A percentile compares a stretch with the other conserved stretches of the same genome.
These are phyloP conservation scores for Yamadazyma aaseri DNA, from an alignment of 1,139 yeast genomes.

Conservation along the genomic window DNA sequence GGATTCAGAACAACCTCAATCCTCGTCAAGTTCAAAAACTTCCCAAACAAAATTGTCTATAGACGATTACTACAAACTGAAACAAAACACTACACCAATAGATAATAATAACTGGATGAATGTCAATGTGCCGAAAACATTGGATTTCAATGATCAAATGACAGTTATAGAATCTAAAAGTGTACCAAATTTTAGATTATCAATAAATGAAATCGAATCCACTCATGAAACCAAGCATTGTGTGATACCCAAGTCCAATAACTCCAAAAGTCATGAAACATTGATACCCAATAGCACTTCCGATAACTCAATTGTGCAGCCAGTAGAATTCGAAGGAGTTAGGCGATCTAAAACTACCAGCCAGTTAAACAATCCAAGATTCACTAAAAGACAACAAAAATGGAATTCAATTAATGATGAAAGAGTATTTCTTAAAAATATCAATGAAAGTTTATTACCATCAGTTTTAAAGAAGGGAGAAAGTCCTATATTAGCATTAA, in stretches of 20 bases:
- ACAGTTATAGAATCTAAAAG: no score
- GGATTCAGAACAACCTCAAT: background rate
- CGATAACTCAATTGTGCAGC: conserved; percentile 12
- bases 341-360: conserved; percentile 30
- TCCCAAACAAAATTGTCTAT: conserved; percentile 3
- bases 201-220: no score
- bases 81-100: conserved; percentile 4
- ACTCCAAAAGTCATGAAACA: conserved; percentile 13
- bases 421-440: conserved; percentile 27
- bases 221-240: no score
- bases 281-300: conserved; percentile 15
- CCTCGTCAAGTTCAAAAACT: conserved; percentile 1
- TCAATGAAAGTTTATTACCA: conserved; percentile 35
- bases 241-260: conserved; percentile 1
- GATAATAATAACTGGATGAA: conserved; percentile 17
- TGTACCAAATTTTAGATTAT: no score
- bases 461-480: conserved; percentile 35
- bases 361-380: conserved; percentile 14
- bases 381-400: conserved; percentile 20
- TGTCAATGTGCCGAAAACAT: conserved; percentile 1
- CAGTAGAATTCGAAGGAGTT: conserved; percentile 9
- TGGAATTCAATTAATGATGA: conserved; percentile 36
- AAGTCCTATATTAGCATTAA: conserved; percentile 30
- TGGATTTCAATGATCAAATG: no score
- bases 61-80: conserved; percentile 1